Evolutionary conservation across 2,329 filamentous ascomycete genomes (phyloP).

Genomic region (Colletotrichum liaoningense): DNA sequence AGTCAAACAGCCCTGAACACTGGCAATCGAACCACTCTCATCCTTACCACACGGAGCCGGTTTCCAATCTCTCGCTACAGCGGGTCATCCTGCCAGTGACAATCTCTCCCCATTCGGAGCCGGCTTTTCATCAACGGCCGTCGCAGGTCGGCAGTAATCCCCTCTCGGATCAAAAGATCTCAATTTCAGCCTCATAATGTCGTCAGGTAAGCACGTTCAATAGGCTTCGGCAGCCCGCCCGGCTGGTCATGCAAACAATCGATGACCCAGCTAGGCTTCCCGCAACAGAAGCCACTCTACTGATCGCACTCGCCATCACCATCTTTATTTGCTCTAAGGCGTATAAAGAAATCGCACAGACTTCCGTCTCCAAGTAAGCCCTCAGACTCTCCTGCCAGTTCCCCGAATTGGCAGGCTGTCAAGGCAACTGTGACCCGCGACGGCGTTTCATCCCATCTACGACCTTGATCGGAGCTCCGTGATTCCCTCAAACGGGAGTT

Average conservation of each 20-base stretch:
- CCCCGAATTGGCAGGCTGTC: background rate
- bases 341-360: background rate
- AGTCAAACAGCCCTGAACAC: no score
- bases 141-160: background rate
- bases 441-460: constrained; percentile 14
- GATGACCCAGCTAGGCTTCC: background rate
- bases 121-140: background rate
- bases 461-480: constrained; percentile 21
- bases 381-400: background rate
- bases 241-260: background rate
- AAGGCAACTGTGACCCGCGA: background rate
- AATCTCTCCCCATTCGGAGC: background rate
- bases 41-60: background rate
- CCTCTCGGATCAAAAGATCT: background rate
- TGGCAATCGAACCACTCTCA: background rate
- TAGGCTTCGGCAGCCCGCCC: background rate
- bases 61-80: background rate
- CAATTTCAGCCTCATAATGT: background rate
- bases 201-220: background rate
- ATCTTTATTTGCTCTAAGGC: background rate
- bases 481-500: background rate
- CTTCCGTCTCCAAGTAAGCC: background rate
- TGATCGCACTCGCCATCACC: background rate
- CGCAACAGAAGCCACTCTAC: background rate
- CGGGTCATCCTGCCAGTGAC: background rate